Evolutionary conservation across 352 stramenopile species (phyloP), one percentile per base, ranked within the genome.

Genomic region (Phytophthora boehmeriae): DNA sequence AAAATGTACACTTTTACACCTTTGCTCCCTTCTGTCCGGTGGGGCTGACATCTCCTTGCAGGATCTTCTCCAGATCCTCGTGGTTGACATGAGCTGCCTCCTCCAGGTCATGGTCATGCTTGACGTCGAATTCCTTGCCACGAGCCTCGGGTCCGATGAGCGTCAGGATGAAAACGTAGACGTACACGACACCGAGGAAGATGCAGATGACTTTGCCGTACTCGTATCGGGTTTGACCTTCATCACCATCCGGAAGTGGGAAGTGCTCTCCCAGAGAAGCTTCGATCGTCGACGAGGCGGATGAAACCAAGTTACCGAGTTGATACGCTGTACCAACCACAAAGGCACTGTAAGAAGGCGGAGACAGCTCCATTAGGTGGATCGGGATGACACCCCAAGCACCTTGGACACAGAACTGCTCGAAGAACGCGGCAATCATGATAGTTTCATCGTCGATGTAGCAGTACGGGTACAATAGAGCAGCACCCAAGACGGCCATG

Each of bases 221-320:
- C 22, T 86, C 47, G 59, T 79, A 79, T 19, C 75, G 77, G 19
- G 42, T 48, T 17, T 50, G 54, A 4, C 74, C 71, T 5, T 66
- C 45, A 9, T 54, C 35, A 0, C 54, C 63, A 19, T 73, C 69
- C 16, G 69, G 63, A 9, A 87, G 52, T 20, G 75, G 77, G 59
- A 75, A 87, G 39, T 61, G 41, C 49, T 87, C 77, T 10, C 66
- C 67, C 13, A 87, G 67, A n/a, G 35, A 63, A 23, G 77, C 54
- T 44, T 87, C 77, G 32, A 87, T 84, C 8, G 75, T 84, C 20
- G 75, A 75, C n/a, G 77, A 71, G 5, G 77, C 65, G 0, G 77
- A 80, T 36, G 77, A 82, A 59, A 83, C 71, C 23, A 87, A 49
- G 56, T 84, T 87, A 42, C 77, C 77, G 16, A 87, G 75, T 23